These are phyloP conservation scores for Pseudohalonectria lignicola DNA, from an alignment of 2,329 filamentous ascomycete genomes.

Conservation along the genomic window DNA sequence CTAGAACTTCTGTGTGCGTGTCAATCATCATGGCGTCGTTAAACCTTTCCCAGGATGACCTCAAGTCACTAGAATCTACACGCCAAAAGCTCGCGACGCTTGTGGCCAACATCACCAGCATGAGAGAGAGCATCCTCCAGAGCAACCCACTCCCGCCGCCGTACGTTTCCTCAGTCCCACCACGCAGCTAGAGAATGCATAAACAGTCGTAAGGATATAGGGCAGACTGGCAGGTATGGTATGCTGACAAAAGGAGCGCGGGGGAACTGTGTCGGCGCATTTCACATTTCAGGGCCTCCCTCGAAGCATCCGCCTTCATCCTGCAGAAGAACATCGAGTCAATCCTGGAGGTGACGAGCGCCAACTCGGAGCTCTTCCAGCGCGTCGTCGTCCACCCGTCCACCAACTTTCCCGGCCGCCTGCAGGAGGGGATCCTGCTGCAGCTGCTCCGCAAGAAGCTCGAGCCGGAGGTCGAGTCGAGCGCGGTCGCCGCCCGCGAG, in stretches of 20 bases:
- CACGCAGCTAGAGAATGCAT: too few relatives aligned
- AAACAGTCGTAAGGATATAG: too few relatives aligned
- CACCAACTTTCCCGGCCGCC: conserved; percentile 62
- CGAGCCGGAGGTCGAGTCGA: conserved; percentile 65
- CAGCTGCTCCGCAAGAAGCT: conserved; percentile 74
- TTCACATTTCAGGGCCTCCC: conserved; percentile 42
- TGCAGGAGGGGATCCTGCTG: conserved; percentile 53
- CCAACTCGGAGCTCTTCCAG: conserved; percentile 56
- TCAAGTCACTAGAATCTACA: conserved; percentile 60
- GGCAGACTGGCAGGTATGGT: too few relatives aligned
- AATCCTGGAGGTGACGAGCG: conserved; percentile 52
- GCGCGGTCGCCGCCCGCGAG: conserved; percentile 53
- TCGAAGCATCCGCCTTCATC: conserved; percentile 62
- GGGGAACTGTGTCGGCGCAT: not conserved
- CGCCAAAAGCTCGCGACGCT: conserved; percentile 59
- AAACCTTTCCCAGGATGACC: conserved; percentile 45
- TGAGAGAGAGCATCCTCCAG: conserved; percentile 48
- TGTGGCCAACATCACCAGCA: conserved; percentile 54
- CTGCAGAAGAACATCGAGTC: conserved; percentile 59
- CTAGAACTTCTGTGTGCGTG: too few relatives aligned
- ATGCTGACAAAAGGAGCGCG: too few relatives aligned
- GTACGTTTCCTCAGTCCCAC: too few relatives aligned
- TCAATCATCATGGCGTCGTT: conserved; percentile 27
- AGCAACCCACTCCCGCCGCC: conserved; percentile 57
- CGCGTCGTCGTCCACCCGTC: conserved; percentile 65